A percentile compares a stretch with the other conserved stretches of the same genome.
Evolutionary conservation across 257 asterid species (phyloP).

Genomic region (Paulownia fortunei): DNA sequence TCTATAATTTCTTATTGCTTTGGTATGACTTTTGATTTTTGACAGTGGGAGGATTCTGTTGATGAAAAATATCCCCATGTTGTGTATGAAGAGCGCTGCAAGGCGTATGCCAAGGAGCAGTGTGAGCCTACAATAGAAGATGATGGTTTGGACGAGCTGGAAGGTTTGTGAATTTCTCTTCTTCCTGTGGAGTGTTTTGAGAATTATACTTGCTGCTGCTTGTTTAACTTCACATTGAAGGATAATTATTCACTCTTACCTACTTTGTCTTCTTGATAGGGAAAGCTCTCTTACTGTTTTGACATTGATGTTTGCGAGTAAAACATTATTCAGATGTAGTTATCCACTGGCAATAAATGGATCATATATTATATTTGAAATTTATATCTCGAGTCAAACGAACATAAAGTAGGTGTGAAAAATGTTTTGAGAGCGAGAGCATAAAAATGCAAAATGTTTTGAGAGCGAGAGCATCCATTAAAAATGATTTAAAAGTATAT

Average conservation of each 20-base stretch:
- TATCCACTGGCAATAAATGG: neutral
- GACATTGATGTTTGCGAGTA: neutral
- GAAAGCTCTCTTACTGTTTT: neutral
- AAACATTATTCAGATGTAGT: neutral
- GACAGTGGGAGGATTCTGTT: slow-evolving; percentile 86
- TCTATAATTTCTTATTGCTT: slow-evolving; percentile 6
- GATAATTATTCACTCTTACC: neutral
- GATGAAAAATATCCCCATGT: slow-evolving; percentile 92
- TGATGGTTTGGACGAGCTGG: slow-evolving; percentile 69
- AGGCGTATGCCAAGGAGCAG: slow-evolving; percentile 65
- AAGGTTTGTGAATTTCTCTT: slow-evolving; percentile 66
- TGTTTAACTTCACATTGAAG: neutral
- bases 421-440: neutral
- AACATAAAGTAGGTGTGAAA: neutral
- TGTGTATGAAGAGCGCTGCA: slow-evolving; percentile 95
- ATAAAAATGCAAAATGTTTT: neutral
- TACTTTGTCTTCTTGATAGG: neutral
- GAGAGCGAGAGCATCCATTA: neutral
- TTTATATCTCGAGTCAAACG: neutral
- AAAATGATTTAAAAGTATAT: neutral
- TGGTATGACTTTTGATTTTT: slow-evolving; percentile 27
- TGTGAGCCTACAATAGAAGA: slow-evolving; percentile 47
- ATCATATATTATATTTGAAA: neutral
- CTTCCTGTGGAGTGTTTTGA: neutral
- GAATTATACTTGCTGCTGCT: slow-evolving; percentile 10